Percentiles rank a stretch among this genome's conserved stretches.
phyloP scores from a whole-genome alignment of 495 filamentous ascomycete species.

The Articulospora tetracladia region DNA sequence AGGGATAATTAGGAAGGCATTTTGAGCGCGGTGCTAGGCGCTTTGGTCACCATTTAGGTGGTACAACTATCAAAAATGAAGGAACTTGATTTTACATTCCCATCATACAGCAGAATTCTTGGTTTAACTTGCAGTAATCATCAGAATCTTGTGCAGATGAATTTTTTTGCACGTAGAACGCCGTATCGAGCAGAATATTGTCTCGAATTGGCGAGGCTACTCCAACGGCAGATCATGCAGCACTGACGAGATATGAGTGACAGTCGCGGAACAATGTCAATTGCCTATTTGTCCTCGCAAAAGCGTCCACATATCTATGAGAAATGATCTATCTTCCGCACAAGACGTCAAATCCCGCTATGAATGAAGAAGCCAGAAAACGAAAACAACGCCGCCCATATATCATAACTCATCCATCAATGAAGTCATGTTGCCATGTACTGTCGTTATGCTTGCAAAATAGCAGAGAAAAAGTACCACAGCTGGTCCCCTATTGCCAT shows the following conservation, averaged over 20 bases:
- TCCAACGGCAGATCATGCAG: too few relatives aligned
- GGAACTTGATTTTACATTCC: too few relatives aligned
- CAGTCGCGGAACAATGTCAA: not conserved
- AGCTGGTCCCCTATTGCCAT: not conserved
- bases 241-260: too few relatives aligned
- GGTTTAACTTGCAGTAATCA: too few relatives aligned
- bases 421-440: not conserved
- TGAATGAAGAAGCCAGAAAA: not conserved
- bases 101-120: too few relatives aligned
- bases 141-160: too few relatives aligned
- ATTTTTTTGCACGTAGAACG: not conserved
- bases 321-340: not conserved
- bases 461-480: not conserved
- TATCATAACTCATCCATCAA: not conserved
- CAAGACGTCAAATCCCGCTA: not conserved
- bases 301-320: not conserved
- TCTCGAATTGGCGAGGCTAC: too few relatives aligned
- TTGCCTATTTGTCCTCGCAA: not conserved
- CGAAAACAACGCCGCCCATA: not conserved
- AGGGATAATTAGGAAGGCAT: too few relatives aligned
- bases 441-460: not conserved
- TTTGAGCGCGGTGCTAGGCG: too few relatives aligned
- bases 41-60: too few relatives aligned
- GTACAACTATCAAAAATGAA: too few relatives aligned
- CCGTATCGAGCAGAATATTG: too few relatives aligned